Evolutionary conservation across 768 basidiomycete genomes (phyloP), one percentile per base, ranked within the genome.

Genomic region (Podaxis sp.): DNA sequence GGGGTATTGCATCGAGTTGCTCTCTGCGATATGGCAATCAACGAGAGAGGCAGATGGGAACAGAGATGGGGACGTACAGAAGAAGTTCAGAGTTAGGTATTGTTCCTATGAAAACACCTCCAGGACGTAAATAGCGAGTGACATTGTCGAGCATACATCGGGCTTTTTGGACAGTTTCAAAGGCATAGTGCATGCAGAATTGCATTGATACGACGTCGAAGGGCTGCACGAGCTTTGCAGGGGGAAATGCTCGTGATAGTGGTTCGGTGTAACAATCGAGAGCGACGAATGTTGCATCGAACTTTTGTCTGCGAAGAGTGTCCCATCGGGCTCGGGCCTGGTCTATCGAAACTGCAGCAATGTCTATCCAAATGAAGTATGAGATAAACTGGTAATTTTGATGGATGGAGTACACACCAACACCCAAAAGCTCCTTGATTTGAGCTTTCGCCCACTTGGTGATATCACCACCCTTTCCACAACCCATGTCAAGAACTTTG

Each of bases 121-220:
- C 96, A 28, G 82, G 79, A 33, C 91, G 80, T 51, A 99, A 79
- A 81, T 89, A 88, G 52, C 82, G 76, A 61, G 87, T 85, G 33
- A 95, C 96, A 72, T 99, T 99, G 40, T 87, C 83, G 36, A 99
- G 85, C 97, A 99, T 97, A 73, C 87, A 89, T 36, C 93, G 84
- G 26, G 88, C 92, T 72, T 97, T 97, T 63, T 84, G 79, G 33
- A 87, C 84, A n/a, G 84, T 90, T 74, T 99, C 95, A 73, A 99
- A 99, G 7, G 97, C 97, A 71, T 99, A 99, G 74, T 99, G 97
- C 93, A 99, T 98, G 75, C 97, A 99, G 74, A 99, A 99, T 72
- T 99, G 97, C 94, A 98, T 93, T 2, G 94, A 93, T 4, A 99
- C 95, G 61, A 95, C 93, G 70, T 99, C 97, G 71, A 97, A 97